Base-by-base conservation (phyloP, 192 early-diverging fungal species). In the Chytriomyces hyalinus region DNA sequence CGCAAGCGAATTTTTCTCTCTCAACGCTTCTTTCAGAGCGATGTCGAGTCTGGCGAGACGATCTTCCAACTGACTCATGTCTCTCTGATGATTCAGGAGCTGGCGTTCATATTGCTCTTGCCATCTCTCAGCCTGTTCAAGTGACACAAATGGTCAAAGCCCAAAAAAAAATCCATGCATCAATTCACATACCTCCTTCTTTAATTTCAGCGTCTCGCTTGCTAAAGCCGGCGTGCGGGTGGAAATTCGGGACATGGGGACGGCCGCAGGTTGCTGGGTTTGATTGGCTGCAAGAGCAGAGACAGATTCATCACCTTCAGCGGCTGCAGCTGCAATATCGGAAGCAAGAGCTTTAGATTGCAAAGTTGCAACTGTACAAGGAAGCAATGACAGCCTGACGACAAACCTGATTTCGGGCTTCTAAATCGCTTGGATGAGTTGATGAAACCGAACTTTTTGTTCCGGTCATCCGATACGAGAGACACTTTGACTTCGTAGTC, bases 101-200 rank as follows among this genome's bases (percentile, higher is more conserved):
- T 36, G 36, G 11, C 64, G 43, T 49, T 78, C 76, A 47, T 78
- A 78, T 47, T 78, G 67, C 10, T 59, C 48, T 63, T 78, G 76
- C 76, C 76, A 78, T 47, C 59, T 53, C 61, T 78, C 51, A 3
- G 76, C 76, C 76, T 78, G 62, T 49, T 57, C 13, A 59, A 28
- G 51, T 20, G 62, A 28, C 26, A 57, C n/a, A 62, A 69, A 50
- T 24, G 47, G 47, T 51, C 43, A 10, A 70, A 46, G 17, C 43
- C 13, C n/a, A 48, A 47, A 57, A 73, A 51, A 69, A 65, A 22
- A 65, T 28, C 17, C 36, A 17, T 60, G 0, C 4, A 36, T 36
- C 36, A 36, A 36, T 36, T 57, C 53, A 20, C 53, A 20, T 57
- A 57, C 53, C 53, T 57, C 53, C 20, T 57, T 57, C 5, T 57